Percentiles rank a stretch among this genome's conserved stretches.
These are phyloP conservation scores for Talaromyces ruber DNA, from an alignment of 495 filamentous ascomycete genomes.

Conservation along the genomic window DNA sequence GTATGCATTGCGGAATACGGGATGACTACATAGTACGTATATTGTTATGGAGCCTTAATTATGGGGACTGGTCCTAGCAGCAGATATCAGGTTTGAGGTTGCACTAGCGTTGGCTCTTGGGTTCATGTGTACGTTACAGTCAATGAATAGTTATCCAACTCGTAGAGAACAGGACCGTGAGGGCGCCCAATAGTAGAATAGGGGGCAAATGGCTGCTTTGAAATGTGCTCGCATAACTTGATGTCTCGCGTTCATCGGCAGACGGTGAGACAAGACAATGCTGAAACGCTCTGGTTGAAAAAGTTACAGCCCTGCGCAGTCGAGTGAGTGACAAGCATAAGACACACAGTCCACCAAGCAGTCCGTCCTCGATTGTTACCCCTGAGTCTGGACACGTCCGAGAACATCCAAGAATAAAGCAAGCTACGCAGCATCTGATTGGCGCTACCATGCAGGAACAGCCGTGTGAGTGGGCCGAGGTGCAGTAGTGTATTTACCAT, in stretches of 20 bases:
- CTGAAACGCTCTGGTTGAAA: not conserved
- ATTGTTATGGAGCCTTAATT: not conserved
- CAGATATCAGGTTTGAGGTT: not conserved
- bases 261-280: not conserved
- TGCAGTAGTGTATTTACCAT: too few species aligned
- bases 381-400: not conserved
- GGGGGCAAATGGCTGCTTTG: not conserved
- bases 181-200: not conserved
- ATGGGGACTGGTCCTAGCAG: not conserved
- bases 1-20: not conserved
- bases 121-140: too few species aligned
- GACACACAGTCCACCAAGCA: not conserved
- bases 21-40: not conserved
- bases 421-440: not conserved
- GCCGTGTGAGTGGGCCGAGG: not conserved
- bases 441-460: not conserved
- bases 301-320: not conserved
- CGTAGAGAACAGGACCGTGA: not conserved
- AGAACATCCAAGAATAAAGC: too few species aligned
- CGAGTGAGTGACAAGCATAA: not conserved
- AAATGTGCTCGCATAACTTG: not conserved
- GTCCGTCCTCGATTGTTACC: not conserved
- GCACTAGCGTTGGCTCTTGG: not conserved
- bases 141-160: not conserved
- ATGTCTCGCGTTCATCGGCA: not conserved